Base-by-base conservation (phyloP, 495 filamentous ascomycete species). In the Trypethelium eluteriae region DNA sequence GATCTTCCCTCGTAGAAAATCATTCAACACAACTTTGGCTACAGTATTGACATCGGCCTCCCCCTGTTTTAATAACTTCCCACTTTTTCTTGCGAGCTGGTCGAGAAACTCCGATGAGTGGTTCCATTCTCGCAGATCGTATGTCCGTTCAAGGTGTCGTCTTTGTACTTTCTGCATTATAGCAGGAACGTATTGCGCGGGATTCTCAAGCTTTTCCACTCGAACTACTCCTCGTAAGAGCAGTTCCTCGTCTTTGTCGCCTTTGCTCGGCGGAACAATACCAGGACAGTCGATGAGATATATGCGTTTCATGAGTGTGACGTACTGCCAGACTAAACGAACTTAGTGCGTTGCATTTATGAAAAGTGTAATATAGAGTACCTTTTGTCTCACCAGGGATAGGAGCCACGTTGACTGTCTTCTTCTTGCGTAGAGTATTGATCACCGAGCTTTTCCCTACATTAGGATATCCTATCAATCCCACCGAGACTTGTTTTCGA, bases 261-360 rank as follows among this genome's bases (percentile, higher is more conserved):
- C 84, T 57, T 81, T 80, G 70, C 86, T 93, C 2, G 94, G 92
- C 7, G 94, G 93, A 9, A 97, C 94, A 38, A 98, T 91, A 71
- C 94, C 94, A 44, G 94, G 94, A 72, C 94, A 97, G 73, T 98
- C 94, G 70, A 98, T 97, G 64, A 98, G 81, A 74, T 96, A 98
- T 53, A 98, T 97, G 62, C 95, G 82, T 76, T 92, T 93, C 92
- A 96, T 98, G 64, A 98, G 76, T 0, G 93, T 97, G 66, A 98
- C 89, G 70, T 96, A 98, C 76, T 98, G 92, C 92, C 92, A 98
- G 12, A 97, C 88, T 25, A 25, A 25, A 25, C 25, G 25, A 25
- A 1, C 25, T 25, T 25, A 25, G 25, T 25, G 25, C 25, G 25
- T 25, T 25, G 25, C 1, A 25, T 1, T 25, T 25, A 0, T 25